Evolutionary conservation across 2,329 filamentous ascomycete species (phyloP).

Genomic region (Penicillium sp.): DNA sequence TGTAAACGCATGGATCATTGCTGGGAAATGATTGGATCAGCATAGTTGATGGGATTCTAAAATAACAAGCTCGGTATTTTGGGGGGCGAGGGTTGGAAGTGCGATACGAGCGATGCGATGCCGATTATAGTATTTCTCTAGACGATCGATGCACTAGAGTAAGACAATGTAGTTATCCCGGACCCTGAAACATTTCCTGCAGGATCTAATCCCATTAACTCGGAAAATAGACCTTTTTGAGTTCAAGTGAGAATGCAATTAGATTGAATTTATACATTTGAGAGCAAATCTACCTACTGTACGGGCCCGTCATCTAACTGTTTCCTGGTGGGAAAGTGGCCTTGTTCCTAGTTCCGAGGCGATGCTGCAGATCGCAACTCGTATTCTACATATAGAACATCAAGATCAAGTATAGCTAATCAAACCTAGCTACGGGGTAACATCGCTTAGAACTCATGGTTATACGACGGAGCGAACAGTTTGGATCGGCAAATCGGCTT

Average conservation of each 20-base stretch:
- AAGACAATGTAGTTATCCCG: neutral
- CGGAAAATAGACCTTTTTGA: too few relatives aligned
- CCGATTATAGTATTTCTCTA: neutral
- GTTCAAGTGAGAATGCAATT: too few relatives aligned
- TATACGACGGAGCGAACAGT: neutral
- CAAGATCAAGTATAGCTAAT: too few relatives aligned
- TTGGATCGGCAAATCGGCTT: neutral
- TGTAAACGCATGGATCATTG: neutral
- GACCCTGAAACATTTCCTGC: neutral
- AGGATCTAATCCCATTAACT: neutral
- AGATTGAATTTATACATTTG: too few relatives aligned
- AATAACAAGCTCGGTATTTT: conserved; percentile 4
- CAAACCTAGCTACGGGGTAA: too few relatives aligned
- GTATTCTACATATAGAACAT: too few relatives aligned
- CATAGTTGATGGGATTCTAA: conserved; percentile 7
- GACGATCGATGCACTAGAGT: conserved; percentile 4
- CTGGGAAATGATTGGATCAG: neutral
- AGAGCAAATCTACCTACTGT: too few relatives aligned
- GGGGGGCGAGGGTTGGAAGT: neutral
- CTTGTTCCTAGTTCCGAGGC: too few relatives aligned
- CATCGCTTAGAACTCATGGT: too few relatives aligned
- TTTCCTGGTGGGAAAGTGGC: too few relatives aligned
- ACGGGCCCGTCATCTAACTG: too few relatives aligned
- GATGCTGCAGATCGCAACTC: too few relatives aligned
- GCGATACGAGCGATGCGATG: conserved; percentile 7